phyloP scores from a whole-genome alignment of 192 early-diverging fungal genomes.

The Lobosporangium transversale region DNA sequence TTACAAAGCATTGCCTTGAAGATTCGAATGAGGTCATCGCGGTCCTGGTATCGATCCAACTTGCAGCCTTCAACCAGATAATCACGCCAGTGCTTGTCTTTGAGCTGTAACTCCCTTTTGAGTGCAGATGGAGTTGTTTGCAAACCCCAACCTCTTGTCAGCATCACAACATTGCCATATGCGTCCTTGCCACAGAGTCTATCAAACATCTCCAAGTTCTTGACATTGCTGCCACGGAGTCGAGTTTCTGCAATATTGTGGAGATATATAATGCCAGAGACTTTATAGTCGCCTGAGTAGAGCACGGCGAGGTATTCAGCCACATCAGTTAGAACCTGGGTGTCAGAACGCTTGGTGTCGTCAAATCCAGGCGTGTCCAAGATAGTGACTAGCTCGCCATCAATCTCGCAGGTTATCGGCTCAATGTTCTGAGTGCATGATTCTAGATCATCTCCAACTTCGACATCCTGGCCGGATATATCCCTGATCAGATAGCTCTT shows the following conservation, averaged over 20 bases:
- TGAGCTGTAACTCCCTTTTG: neutral
- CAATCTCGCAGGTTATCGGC: neutral
- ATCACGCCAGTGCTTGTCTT: neutral
- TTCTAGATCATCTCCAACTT: neutral
- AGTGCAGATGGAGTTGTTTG: too few species aligned
- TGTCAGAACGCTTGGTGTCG: slow-evolving; percentile 5
- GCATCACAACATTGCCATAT: neutral
- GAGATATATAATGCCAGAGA: slow-evolving; percentile 9
- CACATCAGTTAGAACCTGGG: neutral
- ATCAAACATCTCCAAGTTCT: slow-evolving; percentile 5
- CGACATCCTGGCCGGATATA: neutral
- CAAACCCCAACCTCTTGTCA: neutral
- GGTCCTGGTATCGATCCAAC: neutral
- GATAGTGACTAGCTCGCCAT: neutral
- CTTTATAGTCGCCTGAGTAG: neutral
- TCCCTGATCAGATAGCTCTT: slow-evolving; percentile 13
- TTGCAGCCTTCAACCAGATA: neutral
- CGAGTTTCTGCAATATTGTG: slow-evolving; percentile 1
- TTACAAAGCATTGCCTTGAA: neutral
- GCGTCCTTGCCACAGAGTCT: neutral
- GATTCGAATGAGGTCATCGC: slow-evolving; percentile 1
- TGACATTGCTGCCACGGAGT: neutral
- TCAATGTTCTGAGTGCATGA: neutral
- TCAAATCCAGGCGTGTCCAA: slow-evolving; percentile 7
- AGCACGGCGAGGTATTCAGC: neutral